Conservation (phyloP, 257 asterid genomes). For the Verbena officinalis region DNA sequence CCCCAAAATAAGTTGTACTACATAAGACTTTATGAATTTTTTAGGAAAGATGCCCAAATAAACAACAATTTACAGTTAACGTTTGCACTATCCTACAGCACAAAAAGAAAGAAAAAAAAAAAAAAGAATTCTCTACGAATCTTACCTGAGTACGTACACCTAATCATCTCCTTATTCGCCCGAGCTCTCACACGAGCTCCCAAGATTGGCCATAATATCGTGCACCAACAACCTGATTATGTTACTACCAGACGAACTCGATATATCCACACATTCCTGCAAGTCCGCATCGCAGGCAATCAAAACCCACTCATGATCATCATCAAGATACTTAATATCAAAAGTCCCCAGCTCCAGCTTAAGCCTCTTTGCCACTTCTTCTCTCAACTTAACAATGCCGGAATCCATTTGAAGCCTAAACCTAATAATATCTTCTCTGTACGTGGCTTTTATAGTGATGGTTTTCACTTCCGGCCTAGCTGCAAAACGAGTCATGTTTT, state of each 20-base stretch:
- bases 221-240: conserved; percentile 67
- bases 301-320: conserved; percentile 89
- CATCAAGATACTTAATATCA: conserved; percentile 79
- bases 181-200: conserved; percentile 90
- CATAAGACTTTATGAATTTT: conserved; percentile 32
- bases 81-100: conserved; percentile 35
- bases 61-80: conserved; percentile 43
- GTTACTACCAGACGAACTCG: conserved; percentile 53
- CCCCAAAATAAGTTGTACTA: conserved; percentile 25
- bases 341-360: conserved; percentile 78
- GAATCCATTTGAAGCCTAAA: conserved; percentile 58
- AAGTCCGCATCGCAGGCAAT: conserved; percentile 75
- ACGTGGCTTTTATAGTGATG: conserved; percentile 74
- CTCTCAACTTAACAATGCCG: conserved; percentile 56
- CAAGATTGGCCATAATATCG: conserved; percentile 65
- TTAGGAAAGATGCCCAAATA: background rate
- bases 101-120: conserved; percentile 27
- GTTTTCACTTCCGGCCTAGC: conserved; percentile 55
- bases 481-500: conserved; percentile 38
- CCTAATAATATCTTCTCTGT: conserved; percentile 78
- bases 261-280: conserved; percentile 66
- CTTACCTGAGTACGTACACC: conserved; percentile 49
- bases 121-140: conserved; percentile 38
- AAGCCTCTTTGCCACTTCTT: conserved; percentile 83
- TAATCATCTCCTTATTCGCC: conserved; percentile 50